Conservation (phyloP, 305 asterid species). For the Salvia sclarea region DNA sequence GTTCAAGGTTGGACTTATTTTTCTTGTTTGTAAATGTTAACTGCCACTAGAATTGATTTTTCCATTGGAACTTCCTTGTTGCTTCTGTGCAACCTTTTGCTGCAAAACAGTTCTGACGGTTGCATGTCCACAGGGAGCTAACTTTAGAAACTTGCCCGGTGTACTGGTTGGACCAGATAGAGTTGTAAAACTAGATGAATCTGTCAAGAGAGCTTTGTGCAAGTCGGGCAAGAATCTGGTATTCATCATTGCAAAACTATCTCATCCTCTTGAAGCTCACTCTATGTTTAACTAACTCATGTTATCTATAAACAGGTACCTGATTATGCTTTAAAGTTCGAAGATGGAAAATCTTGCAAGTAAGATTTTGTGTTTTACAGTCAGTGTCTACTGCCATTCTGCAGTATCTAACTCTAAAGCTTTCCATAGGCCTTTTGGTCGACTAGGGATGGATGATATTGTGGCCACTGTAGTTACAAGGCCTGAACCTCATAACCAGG, state of each 20-base stretch:
- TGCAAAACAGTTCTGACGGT: background rate
- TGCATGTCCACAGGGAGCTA: constrained; percentile 47
- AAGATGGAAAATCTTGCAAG: constrained; percentile 35
- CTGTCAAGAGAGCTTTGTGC: constrained; percentile 33
- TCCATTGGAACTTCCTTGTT: background rate
- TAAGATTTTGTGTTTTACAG: background rate
- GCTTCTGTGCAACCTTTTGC: background rate
- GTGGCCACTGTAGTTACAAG: constrained; percentile 40
- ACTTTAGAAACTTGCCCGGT: constrained; percentile 54
- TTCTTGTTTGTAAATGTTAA: background rate
- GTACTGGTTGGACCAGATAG: constrained; percentile 41
- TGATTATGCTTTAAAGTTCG: constrained; percentile 32
- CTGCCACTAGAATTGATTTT: background rate
- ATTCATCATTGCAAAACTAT: constrained; percentile 9
- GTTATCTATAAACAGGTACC: constrained; percentile 32
- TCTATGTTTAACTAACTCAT: background rate
- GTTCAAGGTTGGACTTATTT: constrained; percentile 30
- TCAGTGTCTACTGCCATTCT: too few relatives aligned
- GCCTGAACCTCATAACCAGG: constrained; percentile 42
- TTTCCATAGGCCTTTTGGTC: constrained; percentile 37
- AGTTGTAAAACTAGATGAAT: constrained; percentile 40
- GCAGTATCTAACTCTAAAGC: background rate
- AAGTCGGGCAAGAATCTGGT: constrained; percentile 61
- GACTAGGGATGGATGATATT: constrained; percentile 37
- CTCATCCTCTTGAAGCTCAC: background rate